Evolutionary conservation across 2,329 filamentous ascomycete species (phyloP), one percentile per base, ranked within the genome.

Genomic region (Fusarium liriodendri): DNA sequence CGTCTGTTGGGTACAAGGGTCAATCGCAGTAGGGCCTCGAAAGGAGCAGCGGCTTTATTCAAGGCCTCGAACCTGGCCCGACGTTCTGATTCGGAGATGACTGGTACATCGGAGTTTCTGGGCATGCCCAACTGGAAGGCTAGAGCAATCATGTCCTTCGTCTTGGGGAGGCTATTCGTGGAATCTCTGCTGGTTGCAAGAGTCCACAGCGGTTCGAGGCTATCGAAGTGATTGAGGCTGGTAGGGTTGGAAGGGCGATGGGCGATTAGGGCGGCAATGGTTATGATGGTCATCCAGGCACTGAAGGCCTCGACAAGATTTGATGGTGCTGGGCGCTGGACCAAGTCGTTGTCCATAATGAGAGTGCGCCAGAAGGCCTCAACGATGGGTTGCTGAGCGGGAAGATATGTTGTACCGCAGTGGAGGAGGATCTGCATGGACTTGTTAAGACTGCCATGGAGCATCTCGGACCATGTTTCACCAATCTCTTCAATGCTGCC

Each of bases 301-400:
- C 64, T 61, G 62, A 76, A 76, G 3, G 72, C 70, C 4, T 55
- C 35, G 6, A 55, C 69, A 29, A 77, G 66, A 9, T 61, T 33
- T 13, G 52, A 22, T 11, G 74, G 73, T 11, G 74, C 74, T 14
- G 74, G 75, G 10, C 70, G 74, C n/a, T 66, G 58, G 6, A 62
- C 16, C 60, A 75, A 60, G 71, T 79, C 70, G 16, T 68, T 68
- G 50, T 78, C 77, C 63, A 72, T 73, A 50, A 79, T 76, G 55
- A 79, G 72, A 3, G 77, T 78, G 16, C 78, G 72, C 72, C 75
- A 79, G 63, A 79, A 77, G 25, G 75, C 76, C 25, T 79, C 77
- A 29, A 78, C 74, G 13, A 77, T 73, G 62, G 75, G 76, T 33
- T 79, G 72, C 10, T 68, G 33, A 0, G 75, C 78, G 27, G 64